phyloP scores from a whole-genome alignment of 1,139 yeast genomes.

The Magnusiomyces tetraspermus region DNA sequence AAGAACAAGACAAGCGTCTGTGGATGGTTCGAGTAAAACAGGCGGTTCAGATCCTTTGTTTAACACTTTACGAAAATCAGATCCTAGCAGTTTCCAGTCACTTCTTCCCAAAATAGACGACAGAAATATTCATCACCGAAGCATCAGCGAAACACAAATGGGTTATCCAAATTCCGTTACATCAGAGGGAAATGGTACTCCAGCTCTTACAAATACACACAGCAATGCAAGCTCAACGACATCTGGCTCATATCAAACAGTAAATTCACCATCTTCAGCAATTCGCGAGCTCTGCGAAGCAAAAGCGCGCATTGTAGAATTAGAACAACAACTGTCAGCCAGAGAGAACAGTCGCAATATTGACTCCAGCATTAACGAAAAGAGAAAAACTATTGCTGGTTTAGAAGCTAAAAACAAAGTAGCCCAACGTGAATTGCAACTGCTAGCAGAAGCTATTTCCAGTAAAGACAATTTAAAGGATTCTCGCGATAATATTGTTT shows the following conservation, averaged over 20 bases:
- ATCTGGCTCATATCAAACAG: background rate
- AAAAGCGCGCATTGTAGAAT: slow-evolving; percentile 28
- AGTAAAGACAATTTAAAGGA: slow-evolving; percentile 16
- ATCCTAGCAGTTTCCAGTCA: background rate
- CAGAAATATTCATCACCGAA: slow-evolving; percentile 17
- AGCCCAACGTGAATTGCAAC: slow-evolving; percentile 27
- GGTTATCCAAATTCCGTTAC: slow-evolving; percentile 4
- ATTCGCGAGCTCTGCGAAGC: slow-evolving; percentile 24
- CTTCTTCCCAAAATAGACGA: too few relatives aligned
- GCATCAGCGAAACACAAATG: slow-evolving; percentile 16
- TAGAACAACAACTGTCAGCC: slow-evolving; percentile 24
- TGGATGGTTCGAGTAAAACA: background rate
- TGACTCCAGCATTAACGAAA: slow-evolving; percentile 26
- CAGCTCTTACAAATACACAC: slow-evolving; percentile 8
- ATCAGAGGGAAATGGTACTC: slow-evolving; percentile 6
- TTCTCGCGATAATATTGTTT: slow-evolving; percentile 20
- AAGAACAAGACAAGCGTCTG: background rate
- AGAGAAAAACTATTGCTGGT: slow-evolving; percentile 30
- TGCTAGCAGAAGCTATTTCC: slow-evolving; percentile 20
- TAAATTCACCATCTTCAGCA: background rate
- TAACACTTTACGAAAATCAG: too few relatives aligned
- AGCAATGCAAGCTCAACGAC: background rate
- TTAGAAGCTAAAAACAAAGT: slow-evolving; percentile 30
- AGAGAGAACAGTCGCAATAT: slow-evolving; percentile 17
- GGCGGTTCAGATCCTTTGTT: too few relatives aligned